These are phyloP conservation scores for Lindgomyces ingoldianus DNA, from an alignment of 495 filamentous ascomycete genomes.

Conservation along the genomic window DNA sequence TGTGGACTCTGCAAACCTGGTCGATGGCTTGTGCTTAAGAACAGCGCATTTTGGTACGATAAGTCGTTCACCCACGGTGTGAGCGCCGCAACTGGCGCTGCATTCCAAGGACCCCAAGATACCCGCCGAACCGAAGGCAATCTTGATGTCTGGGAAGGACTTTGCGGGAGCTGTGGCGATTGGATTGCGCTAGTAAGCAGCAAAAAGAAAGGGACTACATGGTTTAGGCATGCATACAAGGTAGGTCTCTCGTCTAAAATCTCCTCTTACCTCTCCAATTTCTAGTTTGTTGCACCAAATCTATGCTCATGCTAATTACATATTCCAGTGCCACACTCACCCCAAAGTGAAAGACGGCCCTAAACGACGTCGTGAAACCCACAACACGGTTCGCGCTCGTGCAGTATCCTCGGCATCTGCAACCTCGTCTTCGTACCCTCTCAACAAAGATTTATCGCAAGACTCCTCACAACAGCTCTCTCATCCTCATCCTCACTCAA, in stretches of 20 bases:
- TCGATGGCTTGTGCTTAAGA: slow-evolving; percentile 79
- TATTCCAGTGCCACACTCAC: slow-evolving; percentile 68
- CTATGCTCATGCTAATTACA: slow-evolving; percentile 43
- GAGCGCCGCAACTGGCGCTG: slow-evolving; percentile 70
- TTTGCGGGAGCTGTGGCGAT: slow-evolving; percentile 74
- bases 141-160: slow-evolving; percentile 76
- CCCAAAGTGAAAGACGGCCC: slow-evolving; percentile 72
- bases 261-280: slow-evolving; percentile 15
- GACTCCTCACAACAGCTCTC: not conserved
- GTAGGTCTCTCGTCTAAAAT: slow-evolving; percentile 47
- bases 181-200: slow-evolving; percentile 79
- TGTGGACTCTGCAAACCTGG: slow-evolving; percentile 82
- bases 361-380: slow-evolving; percentile 67
- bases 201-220: slow-evolving; percentile 84
- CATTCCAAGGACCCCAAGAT: slow-evolving; percentile 71
- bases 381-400: slow-evolving; percentile 44
- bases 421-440: slow-evolving; percentile 30
- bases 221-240: slow-evolving; percentile 85
- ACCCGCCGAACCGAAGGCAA: slow-evolving; percentile 76
- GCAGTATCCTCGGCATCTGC: slow-evolving; percentile 38
- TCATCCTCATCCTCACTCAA: slow-evolving; percentile 8
- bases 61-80: slow-evolving; percentile 81
- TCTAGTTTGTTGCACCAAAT: not conserved
- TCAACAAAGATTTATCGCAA: slow-evolving; percentile 24
- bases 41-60: slow-evolving; percentile 85